Evolutionary conservation across 257 asterid genomes (phyloP).

Genomic region (Nicotiana tabacum): DNA sequence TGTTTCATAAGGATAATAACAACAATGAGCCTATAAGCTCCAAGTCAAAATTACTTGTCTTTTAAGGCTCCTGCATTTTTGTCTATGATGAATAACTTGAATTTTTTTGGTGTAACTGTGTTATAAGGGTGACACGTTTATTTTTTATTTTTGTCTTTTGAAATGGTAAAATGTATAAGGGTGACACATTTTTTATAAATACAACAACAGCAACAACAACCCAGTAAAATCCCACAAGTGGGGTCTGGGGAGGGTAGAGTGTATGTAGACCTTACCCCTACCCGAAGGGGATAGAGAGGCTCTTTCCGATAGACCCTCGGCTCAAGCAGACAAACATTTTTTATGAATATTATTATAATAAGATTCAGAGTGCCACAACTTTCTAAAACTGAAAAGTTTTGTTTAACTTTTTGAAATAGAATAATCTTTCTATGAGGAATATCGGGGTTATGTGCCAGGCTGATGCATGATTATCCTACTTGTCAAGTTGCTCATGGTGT

Average conservation of each 20-base stretch:
- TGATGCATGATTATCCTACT: not conserved
- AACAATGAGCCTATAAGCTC: not conserved
- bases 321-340: too few species aligned
- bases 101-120: not conserved
- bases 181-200: too few species aligned
- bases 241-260: too few species aligned
- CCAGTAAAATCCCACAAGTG: too few species aligned
- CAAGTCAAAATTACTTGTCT: not conserved
- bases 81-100: not conserved
- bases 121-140: not conserved
- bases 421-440: not conserved
- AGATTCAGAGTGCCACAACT: not conserved
- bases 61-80: not conserved
- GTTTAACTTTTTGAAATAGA: not conserved
- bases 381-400: not conserved
- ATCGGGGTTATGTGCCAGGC: not conserved
- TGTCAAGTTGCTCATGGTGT: conserved; percentile 12
- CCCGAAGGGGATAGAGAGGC: too few species aligned
- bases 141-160: not conserved
- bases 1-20: not conserved
- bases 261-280: too few species aligned
- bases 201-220: too few species aligned
- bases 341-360: not conserved
- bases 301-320: too few species aligned
- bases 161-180: too few species aligned